phyloP scores from a whole-genome alignment of 2,329 filamentous ascomycete genomes.

The Fusarium decemcellulare region DNA sequence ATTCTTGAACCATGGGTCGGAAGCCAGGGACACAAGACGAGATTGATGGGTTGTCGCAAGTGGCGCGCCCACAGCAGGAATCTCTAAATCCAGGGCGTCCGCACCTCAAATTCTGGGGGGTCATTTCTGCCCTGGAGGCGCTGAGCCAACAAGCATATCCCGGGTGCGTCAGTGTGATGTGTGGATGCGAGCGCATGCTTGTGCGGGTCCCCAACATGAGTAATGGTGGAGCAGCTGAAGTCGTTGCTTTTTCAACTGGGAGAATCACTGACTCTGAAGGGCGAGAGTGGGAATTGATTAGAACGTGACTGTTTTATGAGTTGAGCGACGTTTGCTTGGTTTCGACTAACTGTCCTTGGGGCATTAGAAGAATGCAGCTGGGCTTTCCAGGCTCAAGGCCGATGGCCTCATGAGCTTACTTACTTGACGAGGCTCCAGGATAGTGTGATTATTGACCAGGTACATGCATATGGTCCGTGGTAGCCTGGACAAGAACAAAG shows the following conservation, averaged over 20 bases:
- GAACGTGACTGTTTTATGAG: constrained; percentile 18
- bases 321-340: constrained; percentile 15
- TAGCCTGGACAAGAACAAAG: neutral
- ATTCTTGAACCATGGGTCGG: constrained; percentile 23
- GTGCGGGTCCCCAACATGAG: constrained; percentile 18
- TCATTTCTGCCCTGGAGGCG: constrained; percentile 26
- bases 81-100: constrained; percentile 17
- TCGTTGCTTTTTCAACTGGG: constrained; percentile 18
- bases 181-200: constrained; percentile 18
- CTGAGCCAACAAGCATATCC: constrained; percentile 22
- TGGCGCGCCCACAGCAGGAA: constrained; percentile 27
- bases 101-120: constrained; percentile 19
- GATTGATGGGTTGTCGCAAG: constrained; percentile 22
- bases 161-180: constrained; percentile 13
- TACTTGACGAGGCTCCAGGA: constrained; percentile 6
- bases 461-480: constrained; percentile 16
- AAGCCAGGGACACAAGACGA: constrained; percentile 26
- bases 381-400: neutral
- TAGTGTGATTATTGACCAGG: constrained; percentile 11
- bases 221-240: constrained; percentile 27
- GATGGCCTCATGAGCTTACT: constrained; percentile 4
- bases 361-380: constrained; percentile 5
- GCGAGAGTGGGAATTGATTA: constrained; percentile 18
- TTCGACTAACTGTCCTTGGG: constrained; percentile 11
- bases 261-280: neutral